Evolutionary conservation across 768 basidiomycete genomes (phyloP), one percentile per base, ranked within the genome.

Genomic region (Solioccasus polychromus): DNA sequence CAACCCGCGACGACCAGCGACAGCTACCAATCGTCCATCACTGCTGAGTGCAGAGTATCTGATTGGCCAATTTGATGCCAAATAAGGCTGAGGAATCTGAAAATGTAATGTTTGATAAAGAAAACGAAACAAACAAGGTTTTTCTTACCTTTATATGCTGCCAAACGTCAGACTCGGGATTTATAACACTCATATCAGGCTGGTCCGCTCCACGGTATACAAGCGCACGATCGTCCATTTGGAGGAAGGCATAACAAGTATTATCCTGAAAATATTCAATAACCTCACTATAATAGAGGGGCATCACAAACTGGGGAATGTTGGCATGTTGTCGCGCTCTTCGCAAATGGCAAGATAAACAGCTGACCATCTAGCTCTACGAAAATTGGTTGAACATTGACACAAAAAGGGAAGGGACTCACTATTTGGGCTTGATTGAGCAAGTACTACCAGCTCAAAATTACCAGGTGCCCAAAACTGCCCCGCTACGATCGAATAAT

Each of bases 141-240:
- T 15, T 17, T 55, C 54, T 40, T 52, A 79, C 92, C 79, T 94
- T 95, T 65, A 97, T 87, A 68, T 89, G 88, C 56, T 98, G 92
- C 94, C 95, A 98, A 15, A 97, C 94, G 58, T 97, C 94, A 4
- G 91, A 91, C 63, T 95, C 93, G 14, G 94, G 93, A 60, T 97
- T 97, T 59, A 98, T 96, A 46, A 99, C 85, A 60, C 92, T 95
- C 85, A 96, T 87, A 62, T 97, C 94, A 5, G 95, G 94, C 63
- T 97, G 94, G 64, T 97, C 95, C 23, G 94, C 92, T 12, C 95
- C 94, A 44, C 95, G 80, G 64, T 97, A 99, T 14, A 97, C 83
- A 1, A 96, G 75, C 2, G 89, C 88, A 32, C 92, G 82, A 57
- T 98, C 95, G 58, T 97, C 93, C 80, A 94, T 82, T 68, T 95